Evolutionary conservation across 805 yeast species (phyloP).

Genomic region (Schwanniomyces polymorphus): DNA sequence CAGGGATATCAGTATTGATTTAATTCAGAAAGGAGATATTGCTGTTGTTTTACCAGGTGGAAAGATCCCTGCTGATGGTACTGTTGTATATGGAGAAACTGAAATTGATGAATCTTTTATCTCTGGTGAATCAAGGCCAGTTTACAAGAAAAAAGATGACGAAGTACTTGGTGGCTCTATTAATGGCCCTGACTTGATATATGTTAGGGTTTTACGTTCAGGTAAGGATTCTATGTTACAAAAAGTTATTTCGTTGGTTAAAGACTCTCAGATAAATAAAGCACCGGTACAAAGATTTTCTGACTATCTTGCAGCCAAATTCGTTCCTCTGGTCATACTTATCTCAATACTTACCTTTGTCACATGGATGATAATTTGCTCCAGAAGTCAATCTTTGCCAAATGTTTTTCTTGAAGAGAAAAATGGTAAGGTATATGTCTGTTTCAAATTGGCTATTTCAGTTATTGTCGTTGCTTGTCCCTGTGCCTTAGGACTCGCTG

Average conservation of each 20-base stretch:
- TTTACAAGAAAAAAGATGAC: constrained; percentile 60
- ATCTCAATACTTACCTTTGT: constrained; percentile 65
- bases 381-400: constrained; percentile 37
- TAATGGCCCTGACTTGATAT: constrained; percentile 74
- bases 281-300: constrained; percentile 93
- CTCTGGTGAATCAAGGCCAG: constrained; percentile 89
- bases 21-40: constrained; percentile 74
- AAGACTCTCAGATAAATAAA: constrained; percentile 81
- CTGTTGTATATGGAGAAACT: constrained; percentile 71
- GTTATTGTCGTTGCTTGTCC: constrained; percentile 99
- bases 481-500: constrained; percentile 95
- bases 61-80: constrained; percentile 90
- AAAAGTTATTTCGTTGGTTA: constrained; percentile 82
- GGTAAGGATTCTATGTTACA: constrained; percentile 86
- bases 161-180: constrained; percentile 86
- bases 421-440: constrained; percentile 62
- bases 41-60: constrained; percentile 83
- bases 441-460: constrained; percentile 79
- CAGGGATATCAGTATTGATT: constrained; percentile 64
- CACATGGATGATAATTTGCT: constrained; percentile 38
- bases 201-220: constrained; percentile 64
- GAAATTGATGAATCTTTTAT: constrained; percentile 87
- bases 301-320: constrained; percentile 78
- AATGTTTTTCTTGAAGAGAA: constrained; percentile 42
- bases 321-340: constrained; percentile 72